Conservation (phyloP, 495 filamentous ascomycete genomes). For the Peziza echinospora region DNA sequence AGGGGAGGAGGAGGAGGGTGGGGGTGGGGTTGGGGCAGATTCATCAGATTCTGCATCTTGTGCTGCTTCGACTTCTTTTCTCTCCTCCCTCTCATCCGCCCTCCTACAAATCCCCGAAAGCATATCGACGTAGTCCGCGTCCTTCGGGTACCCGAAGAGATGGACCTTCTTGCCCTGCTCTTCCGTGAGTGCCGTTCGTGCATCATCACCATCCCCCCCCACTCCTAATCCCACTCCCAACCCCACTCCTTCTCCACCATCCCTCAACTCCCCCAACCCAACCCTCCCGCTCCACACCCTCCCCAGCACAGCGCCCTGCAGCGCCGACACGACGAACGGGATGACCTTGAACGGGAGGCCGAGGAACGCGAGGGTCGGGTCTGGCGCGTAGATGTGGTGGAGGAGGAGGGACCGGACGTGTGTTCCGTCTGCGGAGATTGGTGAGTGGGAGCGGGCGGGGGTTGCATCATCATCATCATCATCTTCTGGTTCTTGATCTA, state of each 20-base stretch:
- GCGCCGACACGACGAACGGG: constrained; percentile 59
- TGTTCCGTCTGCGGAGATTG: not conserved
- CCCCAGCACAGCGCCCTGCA: constrained; percentile 56
- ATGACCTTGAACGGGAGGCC: constrained; percentile 58
- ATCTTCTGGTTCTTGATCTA: too few species aligned
- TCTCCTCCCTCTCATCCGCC: too few species aligned
- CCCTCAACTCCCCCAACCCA: constrained; percentile 41
- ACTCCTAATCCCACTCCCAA: constrained; percentile 20
- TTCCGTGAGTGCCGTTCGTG: too few species aligned
- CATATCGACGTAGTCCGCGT: too few species aligned
- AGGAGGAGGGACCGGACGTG: constrained; percentile 6
- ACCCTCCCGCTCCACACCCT: constrained; percentile 52
- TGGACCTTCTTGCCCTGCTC: too few species aligned
- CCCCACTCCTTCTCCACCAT: not conserved
- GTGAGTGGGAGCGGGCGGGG: not conserved
- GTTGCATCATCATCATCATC: too few species aligned
- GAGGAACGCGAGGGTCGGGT: constrained; percentile 61
- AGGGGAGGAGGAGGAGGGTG: too few species aligned
- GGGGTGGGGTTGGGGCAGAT: too few species aligned
- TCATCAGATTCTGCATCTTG: too few species aligned
- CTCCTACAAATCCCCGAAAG: too few species aligned
- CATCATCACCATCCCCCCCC: constrained; percentile 27
- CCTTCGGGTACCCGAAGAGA: too few species aligned
- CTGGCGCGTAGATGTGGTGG: constrained; percentile 23
- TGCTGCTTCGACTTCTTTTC: too few species aligned